These are phyloP conservation scores for Pisolithus microcarpus DNA, from an alignment of 768 basidiomycete species.

Conservation along the genomic window DNA sequence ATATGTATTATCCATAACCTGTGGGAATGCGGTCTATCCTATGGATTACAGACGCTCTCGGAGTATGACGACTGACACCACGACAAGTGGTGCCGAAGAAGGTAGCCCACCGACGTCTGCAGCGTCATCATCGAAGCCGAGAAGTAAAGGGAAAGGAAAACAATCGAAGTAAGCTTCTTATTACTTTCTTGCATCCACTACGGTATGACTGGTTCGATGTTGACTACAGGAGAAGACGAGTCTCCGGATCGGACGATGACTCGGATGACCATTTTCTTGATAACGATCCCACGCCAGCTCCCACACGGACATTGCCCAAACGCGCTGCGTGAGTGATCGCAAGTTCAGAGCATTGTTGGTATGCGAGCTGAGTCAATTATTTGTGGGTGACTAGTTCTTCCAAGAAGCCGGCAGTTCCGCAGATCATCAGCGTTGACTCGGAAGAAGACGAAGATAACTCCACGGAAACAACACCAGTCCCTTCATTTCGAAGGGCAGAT, in stretches of 20 bases:
- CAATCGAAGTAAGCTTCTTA: constrained; percentile 33
- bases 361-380: neutral
- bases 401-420: constrained; percentile 30
- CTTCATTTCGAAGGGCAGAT: constrained; percentile 7
- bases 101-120: constrained; percentile 25
- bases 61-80: constrained; percentile 43
- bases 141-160: constrained; percentile 28
- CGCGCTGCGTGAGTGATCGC: constrained; percentile 42
- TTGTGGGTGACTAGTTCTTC: constrained; percentile 25
- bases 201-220: neutral
- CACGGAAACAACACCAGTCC: constrained; percentile 31
- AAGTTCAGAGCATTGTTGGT: neutral
- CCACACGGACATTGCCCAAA: constrained; percentile 49
- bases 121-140: constrained; percentile 16
- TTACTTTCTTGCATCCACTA: neutral
- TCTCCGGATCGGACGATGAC: constrained; percentile 47
- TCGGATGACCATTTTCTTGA: constrained; percentile 35
- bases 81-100: constrained; percentile 33
- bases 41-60: constrained; percentile 44
- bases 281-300: constrained; percentile 25
- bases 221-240: constrained; percentile 41
- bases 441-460: constrained; percentile 34
- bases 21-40: too few relatives aligned
- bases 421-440: constrained; percentile 15
- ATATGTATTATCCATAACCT: too few relatives aligned